phyloP scores from a whole-genome alignment of 345 rosid species.

The Abelmoschus esculentus region DNA sequence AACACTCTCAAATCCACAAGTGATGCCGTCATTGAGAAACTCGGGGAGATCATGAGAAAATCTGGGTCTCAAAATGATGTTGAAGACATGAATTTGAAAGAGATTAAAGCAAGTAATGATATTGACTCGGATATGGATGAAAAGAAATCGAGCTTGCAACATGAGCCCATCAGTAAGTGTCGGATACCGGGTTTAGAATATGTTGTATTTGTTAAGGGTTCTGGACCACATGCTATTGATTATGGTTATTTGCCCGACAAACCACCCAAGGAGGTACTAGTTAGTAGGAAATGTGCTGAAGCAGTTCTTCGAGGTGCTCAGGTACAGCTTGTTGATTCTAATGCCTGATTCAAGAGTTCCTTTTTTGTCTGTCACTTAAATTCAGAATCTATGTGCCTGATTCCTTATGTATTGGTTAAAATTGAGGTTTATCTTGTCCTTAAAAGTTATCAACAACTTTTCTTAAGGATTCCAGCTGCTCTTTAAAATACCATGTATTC shows the following conservation, averaged over 20 bases:
- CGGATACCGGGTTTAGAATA: conserved; percentile 71
- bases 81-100: conserved; percentile 17
- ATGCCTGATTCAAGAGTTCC: not conserved
- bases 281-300: conserved; percentile 96
- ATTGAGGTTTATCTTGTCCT: not conserved
- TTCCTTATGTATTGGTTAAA: not conserved
- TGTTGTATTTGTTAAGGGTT: conserved; percentile 78
- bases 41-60: conserved; percentile 33
- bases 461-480: not conserved
- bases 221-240: conserved; percentile 71
- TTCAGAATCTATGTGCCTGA: not conserved
- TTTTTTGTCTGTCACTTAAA: not conserved
- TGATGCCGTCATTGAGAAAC: conserved; percentile 66
- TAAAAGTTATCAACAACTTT: not conserved
- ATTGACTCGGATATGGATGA: conserved; percentile 7
- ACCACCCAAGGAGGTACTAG: conserved; percentile 86
- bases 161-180: conserved; percentile 43
- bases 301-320: conserved; percentile 99
- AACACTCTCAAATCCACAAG: conserved; percentile 62
- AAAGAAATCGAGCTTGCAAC: conserved; percentile 12
- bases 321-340: conserved; percentile 29
- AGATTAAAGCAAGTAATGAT: conserved; percentile 16
- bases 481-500: not conserved
- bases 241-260: conserved; percentile 42
- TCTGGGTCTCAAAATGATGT: conserved; percentile 19